These are phyloP conservation scores for Lepidium africanum DNA, from an alignment of 345 rosid genomes.

Conservation along the genomic window DNA sequence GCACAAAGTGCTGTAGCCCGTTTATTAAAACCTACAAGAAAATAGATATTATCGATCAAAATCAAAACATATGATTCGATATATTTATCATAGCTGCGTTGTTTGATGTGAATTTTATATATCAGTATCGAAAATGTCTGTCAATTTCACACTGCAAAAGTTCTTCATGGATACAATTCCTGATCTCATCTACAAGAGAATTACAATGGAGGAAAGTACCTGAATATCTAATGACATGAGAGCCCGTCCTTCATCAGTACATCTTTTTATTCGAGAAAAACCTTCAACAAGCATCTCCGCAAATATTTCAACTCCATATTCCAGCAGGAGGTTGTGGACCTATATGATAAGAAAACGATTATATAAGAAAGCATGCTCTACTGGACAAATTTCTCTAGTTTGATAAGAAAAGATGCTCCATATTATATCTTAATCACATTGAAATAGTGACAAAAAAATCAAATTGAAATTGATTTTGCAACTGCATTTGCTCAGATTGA, in stretches of 20 bases:
- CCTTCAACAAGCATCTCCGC: conserved; percentile 92
- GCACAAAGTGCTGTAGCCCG: conserved; percentile 80
- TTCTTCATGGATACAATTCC: background rate
- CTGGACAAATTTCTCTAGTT: background rate
- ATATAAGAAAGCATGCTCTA: no score
- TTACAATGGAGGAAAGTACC: conserved; percentile 32
- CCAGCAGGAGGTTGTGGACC: conserved; percentile 75
- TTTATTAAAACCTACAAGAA: conserved; percentile 67
- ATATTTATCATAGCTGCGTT: background rate
- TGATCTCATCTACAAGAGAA: background rate
- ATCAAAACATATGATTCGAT: background rate
- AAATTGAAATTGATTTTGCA: background rate
- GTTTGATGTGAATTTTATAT: background rate
- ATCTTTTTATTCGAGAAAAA: conserved; percentile 82
- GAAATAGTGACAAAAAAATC: no score
- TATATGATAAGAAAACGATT: conserved; percentile 9
- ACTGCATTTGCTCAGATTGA: background rate
- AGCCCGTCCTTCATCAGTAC: conserved; percentile 92
- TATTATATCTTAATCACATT: background rate
- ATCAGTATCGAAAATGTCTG: background rate
- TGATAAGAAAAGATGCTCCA: background rate
- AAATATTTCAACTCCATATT: conserved; percentile 80
- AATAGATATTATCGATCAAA: background rate
- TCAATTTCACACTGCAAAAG: background rate
- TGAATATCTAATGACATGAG: conserved; percentile 94